Conservation (phyloP, 2,329 filamentous ascomycete species). For the Aspergillus piperis region DNA sequence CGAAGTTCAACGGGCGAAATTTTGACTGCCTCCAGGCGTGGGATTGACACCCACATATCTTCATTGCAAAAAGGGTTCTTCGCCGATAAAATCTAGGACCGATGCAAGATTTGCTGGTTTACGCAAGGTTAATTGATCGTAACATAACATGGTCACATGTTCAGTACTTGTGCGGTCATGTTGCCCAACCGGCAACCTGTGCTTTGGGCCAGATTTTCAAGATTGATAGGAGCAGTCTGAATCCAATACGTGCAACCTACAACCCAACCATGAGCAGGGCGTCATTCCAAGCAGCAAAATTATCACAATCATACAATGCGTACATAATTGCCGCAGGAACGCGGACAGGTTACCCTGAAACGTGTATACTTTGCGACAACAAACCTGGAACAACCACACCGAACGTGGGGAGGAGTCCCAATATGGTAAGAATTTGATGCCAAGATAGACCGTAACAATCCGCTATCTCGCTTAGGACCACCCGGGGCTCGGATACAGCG, state of each 20-base stretch:
- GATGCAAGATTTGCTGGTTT: no score
- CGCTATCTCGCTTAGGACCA: constrained; percentile 60
- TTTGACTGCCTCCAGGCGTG: no score
- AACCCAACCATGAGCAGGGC: neutral
- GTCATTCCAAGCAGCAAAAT: neutral
- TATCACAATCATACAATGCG: neutral
- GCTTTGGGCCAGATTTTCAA: no score
- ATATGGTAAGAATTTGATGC: constrained; percentile 48
- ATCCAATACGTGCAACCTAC: neutral
- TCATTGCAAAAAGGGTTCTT: no score
- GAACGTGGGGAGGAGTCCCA: constrained; percentile 48
- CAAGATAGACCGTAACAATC: constrained; percentile 63
- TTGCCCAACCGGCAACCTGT: neutral
- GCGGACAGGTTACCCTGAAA: neutral
- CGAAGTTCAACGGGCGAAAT: neutral
- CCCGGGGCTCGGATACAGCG: neutral
- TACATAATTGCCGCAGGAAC: neutral
- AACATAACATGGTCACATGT: neutral
- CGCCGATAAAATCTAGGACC: no score
- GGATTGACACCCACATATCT: no score
- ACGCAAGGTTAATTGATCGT: no score
- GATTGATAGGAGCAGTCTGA: neutral
- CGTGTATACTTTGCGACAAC: neutral
- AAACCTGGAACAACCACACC: neutral
- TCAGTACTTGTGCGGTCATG: neutral